Evolutionary conservation across 192 early-diverging fungal genomes (phyloP), one percentile per base, ranked within the genome.

Genomic region (Pilaira anomala): DNA sequence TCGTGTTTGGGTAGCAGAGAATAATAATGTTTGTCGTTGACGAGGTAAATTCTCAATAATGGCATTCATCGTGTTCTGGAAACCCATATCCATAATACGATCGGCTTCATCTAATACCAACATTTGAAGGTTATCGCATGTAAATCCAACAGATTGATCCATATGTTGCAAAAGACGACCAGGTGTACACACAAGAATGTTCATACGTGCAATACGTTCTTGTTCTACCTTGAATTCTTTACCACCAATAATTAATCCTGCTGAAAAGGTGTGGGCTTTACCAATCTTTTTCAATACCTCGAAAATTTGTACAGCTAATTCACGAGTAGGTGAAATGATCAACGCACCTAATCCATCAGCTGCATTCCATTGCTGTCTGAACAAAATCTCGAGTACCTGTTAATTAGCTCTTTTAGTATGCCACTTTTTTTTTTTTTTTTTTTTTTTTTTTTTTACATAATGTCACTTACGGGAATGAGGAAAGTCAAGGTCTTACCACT

Each of bases 1-100:
- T 51, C 95, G 94, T 13, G 97, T 98, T 80, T 98, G 95, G 9
- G 97, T 99, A 5, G 97, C 97, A 40, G 95, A 97, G 60, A 99
- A 99, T 48, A 99, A 74, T 64, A 98, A 79, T 2, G 97, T 99
- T 66, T 96, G 94, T 26, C 97, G 79, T 26, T 90, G 75, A 28
- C 70, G 81, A 14, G 95, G 94, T 71, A 99, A 69, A 60, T 91
- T 91, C 50, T 81, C 87, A 12, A 93, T 77, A 54, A 93, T 90
- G 18, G 91, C 91, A 63, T 93, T 93, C 54, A 93, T 69, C 1
- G 84, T 85, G 48, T 87, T 87, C 53, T 87, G 83, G 72, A 93
- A 93, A n/a, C 91, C 91, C 81, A 92, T 82, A 69, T 93, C 91
- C 68, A 93, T 74, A 65, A 93, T 90, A 19, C 90, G 77, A 69